These are phyloP conservation scores for Pseudomonodictys pantanalensis DNA, from an alignment of 495 filamentous ascomycete species.

Conservation along the genomic window DNA sequence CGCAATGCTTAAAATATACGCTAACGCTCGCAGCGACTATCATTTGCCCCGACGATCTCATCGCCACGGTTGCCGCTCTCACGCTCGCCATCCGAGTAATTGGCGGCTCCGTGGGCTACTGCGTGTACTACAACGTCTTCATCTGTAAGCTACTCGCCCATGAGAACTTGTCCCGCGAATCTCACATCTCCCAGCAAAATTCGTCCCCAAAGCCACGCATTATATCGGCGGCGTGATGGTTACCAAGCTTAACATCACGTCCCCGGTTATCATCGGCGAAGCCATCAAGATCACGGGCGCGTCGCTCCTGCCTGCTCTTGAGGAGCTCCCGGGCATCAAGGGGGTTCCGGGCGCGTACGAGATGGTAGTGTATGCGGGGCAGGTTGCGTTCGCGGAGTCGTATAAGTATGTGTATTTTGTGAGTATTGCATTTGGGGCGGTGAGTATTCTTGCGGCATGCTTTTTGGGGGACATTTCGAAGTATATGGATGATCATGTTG, in stretches of 20 bases:
- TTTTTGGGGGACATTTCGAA: conserved; percentile 31
- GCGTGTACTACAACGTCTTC: conserved; percentile 41
- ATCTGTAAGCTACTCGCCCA: too few species aligned
- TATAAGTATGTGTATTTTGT: conserved; percentile 38
- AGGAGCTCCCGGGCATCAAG: conserved; percentile 18
- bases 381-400: conserved; percentile 30
- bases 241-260: conserved; percentile 10
- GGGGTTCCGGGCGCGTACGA: conserved; percentile 17
- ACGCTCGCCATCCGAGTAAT: conserved; percentile 37
- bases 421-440: conserved; percentile 37
- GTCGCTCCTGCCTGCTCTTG: conserved; percentile 18
- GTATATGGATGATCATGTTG: conserved; percentile 25
- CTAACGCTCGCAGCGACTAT: conserved; percentile 21
- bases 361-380: conserved; percentile 22
- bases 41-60: conserved; percentile 38
- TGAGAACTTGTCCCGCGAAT: too few species aligned
- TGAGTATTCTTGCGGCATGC: conserved; percentile 30
- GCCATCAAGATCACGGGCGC: conserved; percentile 22
- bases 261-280: conserved; percentile 20
- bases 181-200: conserved; percentile 19
- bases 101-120: conserved; percentile 38
- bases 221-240: conserved; percentile 25
- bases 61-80: conserved; percentile 36
- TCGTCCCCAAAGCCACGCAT: conserved; percentile 20
- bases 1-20: neutral